These are phyloP conservation scores for Acidiella bohemica DNA, from an alignment of 495 filamentous ascomycete species.

Conservation along the genomic window DNA sequence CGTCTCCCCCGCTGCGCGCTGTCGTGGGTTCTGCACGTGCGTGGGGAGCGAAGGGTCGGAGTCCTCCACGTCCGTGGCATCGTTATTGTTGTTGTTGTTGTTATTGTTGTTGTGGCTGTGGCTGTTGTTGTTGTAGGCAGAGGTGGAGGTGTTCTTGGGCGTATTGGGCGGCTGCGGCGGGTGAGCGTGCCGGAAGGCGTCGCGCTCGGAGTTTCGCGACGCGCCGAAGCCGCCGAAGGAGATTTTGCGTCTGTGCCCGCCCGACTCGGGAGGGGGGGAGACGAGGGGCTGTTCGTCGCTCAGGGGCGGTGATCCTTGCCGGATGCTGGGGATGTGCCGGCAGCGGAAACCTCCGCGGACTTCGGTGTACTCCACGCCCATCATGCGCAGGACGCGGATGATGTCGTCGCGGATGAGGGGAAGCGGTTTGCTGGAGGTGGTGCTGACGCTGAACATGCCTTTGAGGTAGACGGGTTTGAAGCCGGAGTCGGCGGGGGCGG, in stretches of 20 bases:
- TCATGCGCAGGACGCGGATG: constrained; percentile 72
- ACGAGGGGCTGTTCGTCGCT: too few species aligned
- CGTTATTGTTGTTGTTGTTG: constrained; percentile 64
- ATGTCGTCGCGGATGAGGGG: constrained; percentile 76
- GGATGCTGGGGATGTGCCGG: constrained; percentile 70
- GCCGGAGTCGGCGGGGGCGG: constrained; percentile 33
- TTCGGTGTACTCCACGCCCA: constrained; percentile 81
- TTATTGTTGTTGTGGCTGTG: constrained; percentile 20
- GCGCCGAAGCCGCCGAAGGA: constrained; percentile 63
- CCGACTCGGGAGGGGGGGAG: constrained; percentile 27
- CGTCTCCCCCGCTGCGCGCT: constrained; percentile 57
- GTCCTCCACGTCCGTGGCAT: constrained; percentile 69
- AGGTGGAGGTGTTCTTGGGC: not conserved
- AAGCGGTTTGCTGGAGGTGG: constrained; percentile 84
- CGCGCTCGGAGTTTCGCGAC: constrained; percentile 43
- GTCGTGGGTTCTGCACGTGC: not conserved
- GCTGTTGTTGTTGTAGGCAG: constrained; percentile 10
- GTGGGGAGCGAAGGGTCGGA: constrained; percentile 24
- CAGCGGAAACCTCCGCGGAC: constrained; percentile 92
- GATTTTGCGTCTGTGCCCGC: constrained; percentile 57
- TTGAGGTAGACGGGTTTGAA: constrained; percentile 93
- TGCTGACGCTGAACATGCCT: constrained; percentile 93
- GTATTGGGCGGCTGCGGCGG: constrained; percentile 31
- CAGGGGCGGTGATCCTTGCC: not conserved
- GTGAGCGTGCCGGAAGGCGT: constrained; percentile 37